phyloP scores from a whole-genome alignment of 352 stramenopile genomes.

The Globisporangium carolinianum region DNA sequence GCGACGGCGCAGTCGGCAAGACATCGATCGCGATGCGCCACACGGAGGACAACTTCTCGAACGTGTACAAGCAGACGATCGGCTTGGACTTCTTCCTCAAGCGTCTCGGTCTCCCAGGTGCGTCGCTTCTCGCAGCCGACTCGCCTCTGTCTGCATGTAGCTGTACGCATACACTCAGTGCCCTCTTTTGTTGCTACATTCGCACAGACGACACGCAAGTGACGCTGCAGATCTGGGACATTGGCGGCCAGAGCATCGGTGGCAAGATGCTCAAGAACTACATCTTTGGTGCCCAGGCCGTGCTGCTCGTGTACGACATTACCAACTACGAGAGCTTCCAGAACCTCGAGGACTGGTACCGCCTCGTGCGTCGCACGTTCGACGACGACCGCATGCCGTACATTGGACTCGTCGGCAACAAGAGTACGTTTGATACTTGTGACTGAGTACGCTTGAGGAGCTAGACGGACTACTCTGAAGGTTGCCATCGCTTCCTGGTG shows the following conservation, averaged over 20 bases:
- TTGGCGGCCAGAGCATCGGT: conserved; percentile 89
- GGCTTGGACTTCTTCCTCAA: conserved; percentile 95
- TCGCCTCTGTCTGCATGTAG: background rate
- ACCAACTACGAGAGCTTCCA: conserved; percentile 95
- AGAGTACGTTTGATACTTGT: conserved; percentile 43
- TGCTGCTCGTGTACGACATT: conserved; percentile 94
- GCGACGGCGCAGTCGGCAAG: conserved; percentile 92
- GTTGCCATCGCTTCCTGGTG: background rate
- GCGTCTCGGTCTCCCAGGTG: conserved; percentile 83
- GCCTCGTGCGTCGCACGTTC: conserved; percentile 87
- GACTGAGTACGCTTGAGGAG: background rate
- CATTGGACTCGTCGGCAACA: conserved; percentile 89
- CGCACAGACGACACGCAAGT: conserved; percentile 84
- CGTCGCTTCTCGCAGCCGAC: background rate
- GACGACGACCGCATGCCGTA: conserved; percentile 83
- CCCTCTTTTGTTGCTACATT: too few species aligned
- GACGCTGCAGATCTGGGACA: conserved; percentile 93
- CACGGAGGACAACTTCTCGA: conserved; percentile 88
- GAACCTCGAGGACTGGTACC: conserved; percentile 94
- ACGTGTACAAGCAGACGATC: conserved; percentile 94
- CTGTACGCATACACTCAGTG: background rate
- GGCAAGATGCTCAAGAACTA: conserved; percentile 90
- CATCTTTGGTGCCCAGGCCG: conserved; percentile 90
- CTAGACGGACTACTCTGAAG: too few species aligned
- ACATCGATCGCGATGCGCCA: conserved; percentile 93